Percentiles rank a stretch among this genome's conserved stretches.
phyloP scores from a whole-genome alignment of 176 grass and related monocot genomes.

The Leersia perrieri region DNA sequence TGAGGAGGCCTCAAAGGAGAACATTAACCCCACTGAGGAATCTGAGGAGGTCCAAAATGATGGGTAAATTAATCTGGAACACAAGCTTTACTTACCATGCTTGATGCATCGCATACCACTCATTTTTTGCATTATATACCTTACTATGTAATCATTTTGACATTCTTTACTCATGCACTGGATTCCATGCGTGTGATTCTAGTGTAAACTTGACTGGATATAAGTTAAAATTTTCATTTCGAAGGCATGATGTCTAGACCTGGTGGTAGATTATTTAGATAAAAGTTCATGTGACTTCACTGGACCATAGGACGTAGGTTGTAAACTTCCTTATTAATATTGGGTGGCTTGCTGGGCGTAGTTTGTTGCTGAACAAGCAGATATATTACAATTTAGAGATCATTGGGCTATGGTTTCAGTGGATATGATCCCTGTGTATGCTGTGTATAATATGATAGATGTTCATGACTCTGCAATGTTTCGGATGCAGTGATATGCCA shows the following conservation, averaged over 20 bases:
- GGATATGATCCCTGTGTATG: background rate
- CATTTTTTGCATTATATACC: background rate
- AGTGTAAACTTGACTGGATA: background rate
- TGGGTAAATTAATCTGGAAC: slow-evolving; percentile 22
- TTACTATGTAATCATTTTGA: background rate
- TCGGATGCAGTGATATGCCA: slow-evolving; percentile 40
- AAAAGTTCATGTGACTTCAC: background rate
- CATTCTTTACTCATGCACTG: background rate
- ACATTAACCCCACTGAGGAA: slow-evolving; percentile 43
- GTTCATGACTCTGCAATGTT: background rate
- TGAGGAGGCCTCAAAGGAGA: slow-evolving; percentile 39
- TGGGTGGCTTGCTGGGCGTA: background rate
- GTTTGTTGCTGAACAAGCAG: background rate
- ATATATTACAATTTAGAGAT: background rate
- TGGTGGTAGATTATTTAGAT: background rate
- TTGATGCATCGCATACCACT: background rate
- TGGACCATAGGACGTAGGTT: background rate
- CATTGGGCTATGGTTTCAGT: background rate
- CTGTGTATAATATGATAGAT: background rate
- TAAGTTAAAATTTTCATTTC: background rate
- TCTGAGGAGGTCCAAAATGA: slow-evolving; percentile 53
- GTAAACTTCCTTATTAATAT: background rate
- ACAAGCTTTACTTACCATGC: background rate
- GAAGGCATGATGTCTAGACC: background rate
- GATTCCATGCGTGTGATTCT: background rate